A percentile compares a stretch with the other conserved stretches of the same genome.
phyloP scores from a whole-genome alignment of 164 flowering plant genomes.

The Brasenia schreberi region DNA sequence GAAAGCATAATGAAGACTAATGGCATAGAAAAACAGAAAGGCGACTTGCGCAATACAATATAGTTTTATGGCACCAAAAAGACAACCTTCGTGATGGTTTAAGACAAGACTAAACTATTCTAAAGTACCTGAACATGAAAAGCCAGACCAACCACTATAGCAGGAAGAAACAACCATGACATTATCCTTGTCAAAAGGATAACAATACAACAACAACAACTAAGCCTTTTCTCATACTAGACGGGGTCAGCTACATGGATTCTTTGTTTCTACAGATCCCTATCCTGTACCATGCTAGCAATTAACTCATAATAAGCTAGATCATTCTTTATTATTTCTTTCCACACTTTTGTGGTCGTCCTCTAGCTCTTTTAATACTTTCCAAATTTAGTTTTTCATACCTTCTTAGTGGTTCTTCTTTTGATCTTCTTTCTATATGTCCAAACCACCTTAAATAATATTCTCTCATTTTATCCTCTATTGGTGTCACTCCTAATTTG shows the following conservation, averaged over 20 bases:
- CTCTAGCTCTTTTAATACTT: too few species aligned
- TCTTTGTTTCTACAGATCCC: neutral
- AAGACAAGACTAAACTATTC: neutral
- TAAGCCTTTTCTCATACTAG: too few species aligned
- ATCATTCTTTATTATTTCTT: too few species aligned
- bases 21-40: neutral
- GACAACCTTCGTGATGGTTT: neutral
- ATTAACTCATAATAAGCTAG: too few species aligned
- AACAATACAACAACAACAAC: conserved; percentile 2
- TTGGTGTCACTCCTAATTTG: too few species aligned
- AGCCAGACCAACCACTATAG: conserved; percentile 52
- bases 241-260: neutral
- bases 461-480: too few species aligned
- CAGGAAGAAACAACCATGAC: conserved; percentile 83
- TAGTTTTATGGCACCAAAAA: neutral
- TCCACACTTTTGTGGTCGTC: too few species aligned
- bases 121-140: conserved; percentile 52
- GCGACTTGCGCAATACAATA: neutral
- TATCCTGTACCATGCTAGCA: too few species aligned
- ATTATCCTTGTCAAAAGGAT: conserved; percentile 43
- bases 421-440: too few species aligned
- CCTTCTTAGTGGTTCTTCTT: too few species aligned
- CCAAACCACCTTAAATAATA: too few species aligned
- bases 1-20: neutral
- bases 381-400: too few species aligned